These are phyloP conservation scores for Metschnikowia gruessii DNA, from an alignment of 805 yeast species.

Conservation along the genomic window DNA sequence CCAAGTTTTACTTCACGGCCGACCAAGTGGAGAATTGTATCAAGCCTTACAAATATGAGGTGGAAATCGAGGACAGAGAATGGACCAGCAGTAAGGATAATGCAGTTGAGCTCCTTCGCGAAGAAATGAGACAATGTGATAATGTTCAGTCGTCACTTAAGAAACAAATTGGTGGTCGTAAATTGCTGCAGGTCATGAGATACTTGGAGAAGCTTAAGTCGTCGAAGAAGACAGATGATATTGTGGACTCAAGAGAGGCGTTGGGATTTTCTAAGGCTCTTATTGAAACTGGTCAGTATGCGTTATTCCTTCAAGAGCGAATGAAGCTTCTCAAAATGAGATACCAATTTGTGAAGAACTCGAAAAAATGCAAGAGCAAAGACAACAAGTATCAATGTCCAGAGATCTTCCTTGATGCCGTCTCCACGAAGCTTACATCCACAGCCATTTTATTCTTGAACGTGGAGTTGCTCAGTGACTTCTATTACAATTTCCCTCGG, in stretches of 20 bases:
- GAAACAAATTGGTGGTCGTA: conserved; percentile 76
- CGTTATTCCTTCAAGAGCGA: conserved; percentile 74
- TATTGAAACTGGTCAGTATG: conserved; percentile 77
- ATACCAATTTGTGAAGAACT: conserved; percentile 63
- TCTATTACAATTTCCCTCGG: conserved; percentile 93
- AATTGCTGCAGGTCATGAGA: conserved; percentile 76
- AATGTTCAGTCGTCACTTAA: conserved; percentile 57
- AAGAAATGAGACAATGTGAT: conserved; percentile 82
- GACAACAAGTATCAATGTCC: conserved; percentile 90
- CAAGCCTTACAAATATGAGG: conserved; percentile 96
- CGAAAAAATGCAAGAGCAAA: conserved; percentile 71
- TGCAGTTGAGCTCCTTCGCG: conserved; percentile 67
- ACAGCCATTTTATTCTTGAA: conserved; percentile 91
- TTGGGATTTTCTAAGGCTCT: conserved; percentile 80
- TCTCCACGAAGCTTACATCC: conserved; percentile 84
- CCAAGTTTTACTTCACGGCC: conserved; percentile 85
- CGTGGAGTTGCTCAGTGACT: conserved; percentile 91
- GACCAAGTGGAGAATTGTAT: conserved; percentile 99
- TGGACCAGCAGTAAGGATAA: conserved; percentile 84
- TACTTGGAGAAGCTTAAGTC: conserved; percentile 56
- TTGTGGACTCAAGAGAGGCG: conserved; percentile 58
- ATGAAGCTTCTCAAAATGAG: conserved; percentile 68
- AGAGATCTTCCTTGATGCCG: conserved; percentile 88
- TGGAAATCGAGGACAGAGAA: conserved; percentile 93
- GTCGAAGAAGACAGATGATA: conserved; percentile 28